Conservation (phyloP, 768 basidiomycete genomes). For the Coprinellus micaceus region DNA sequence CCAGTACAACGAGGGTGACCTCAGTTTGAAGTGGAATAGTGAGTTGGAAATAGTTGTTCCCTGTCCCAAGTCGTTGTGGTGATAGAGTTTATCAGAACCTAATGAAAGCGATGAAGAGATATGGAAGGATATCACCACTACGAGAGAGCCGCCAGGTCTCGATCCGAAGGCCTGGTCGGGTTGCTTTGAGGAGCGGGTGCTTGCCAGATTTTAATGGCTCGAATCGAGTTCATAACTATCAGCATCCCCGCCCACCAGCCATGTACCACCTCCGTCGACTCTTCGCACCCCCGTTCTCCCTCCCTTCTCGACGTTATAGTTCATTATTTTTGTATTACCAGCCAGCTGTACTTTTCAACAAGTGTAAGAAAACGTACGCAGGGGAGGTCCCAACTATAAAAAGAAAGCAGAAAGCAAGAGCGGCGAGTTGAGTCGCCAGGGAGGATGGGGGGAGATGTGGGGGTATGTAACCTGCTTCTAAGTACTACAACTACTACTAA, state of each 20-base stretch:
- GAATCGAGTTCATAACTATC: too few species aligned
- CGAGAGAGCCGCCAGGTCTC: too few species aligned
- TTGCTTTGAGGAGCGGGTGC: too few species aligned
- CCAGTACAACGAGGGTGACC: too few species aligned
- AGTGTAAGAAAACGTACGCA: neutral
- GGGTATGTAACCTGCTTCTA: neutral
- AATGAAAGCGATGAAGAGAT: too few species aligned
- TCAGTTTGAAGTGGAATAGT: too few species aligned
- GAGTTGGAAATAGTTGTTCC: too few species aligned
- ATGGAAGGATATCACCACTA: too few species aligned
- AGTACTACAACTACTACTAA: neutral
- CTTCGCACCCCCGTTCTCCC: neutral
- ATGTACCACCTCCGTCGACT: neutral
- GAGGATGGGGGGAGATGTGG: neutral
- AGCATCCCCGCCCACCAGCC: neutral
- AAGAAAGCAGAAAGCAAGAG: neutral
- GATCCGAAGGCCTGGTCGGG: too few species aligned
- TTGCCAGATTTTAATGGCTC: too few species aligned
- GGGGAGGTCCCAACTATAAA: neutral
- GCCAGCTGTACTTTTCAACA: neutral
- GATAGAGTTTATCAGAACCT: too few species aligned
- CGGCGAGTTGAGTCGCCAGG: conserved; percentile 14
- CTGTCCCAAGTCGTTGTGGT: too few species aligned
- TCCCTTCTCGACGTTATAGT: neutral
- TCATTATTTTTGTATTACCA: neutral